phyloP scores from a whole-genome alignment of 164 flowering plant species.

The Dillenia turbinata region DNA sequence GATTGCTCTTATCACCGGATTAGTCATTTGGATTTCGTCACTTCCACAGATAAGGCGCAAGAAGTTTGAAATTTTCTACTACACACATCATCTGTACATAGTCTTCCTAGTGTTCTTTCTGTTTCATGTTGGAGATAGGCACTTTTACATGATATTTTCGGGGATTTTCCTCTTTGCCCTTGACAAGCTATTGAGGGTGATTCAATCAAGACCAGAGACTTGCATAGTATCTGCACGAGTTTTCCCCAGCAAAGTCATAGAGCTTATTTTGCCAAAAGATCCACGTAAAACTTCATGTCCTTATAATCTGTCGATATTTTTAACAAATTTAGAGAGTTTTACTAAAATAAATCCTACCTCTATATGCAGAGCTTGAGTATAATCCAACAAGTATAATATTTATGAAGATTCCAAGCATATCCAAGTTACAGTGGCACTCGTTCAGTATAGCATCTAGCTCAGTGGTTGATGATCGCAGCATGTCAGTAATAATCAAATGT shows the following conservation, averaged over 20 bases:
- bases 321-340: not conserved
- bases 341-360: not conserved
- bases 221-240: constrained; percentile 59
- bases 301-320: not conserved
- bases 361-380: constrained; percentile 54
- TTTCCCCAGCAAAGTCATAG: constrained; percentile 62
- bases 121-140: constrained; percentile 84
- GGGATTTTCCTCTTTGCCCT: constrained; percentile 75
- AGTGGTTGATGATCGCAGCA: constrained; percentile 34
- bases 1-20: constrained; percentile 48
- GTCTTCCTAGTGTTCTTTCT: constrained; percentile 65
- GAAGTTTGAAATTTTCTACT: constrained; percentile 68
- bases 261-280: constrained; percentile 65
- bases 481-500: constrained; percentile 60
- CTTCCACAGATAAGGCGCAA: constrained; percentile 74
- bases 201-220: constrained; percentile 60
- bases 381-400: constrained; percentile 66
- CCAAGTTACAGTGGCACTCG: constrained; percentile 75
- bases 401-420: constrained; percentile 67
- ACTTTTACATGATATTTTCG: constrained; percentile 68
- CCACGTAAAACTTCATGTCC: constrained; percentile 37
- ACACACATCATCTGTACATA: constrained; percentile 73
- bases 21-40: constrained; percentile 78
- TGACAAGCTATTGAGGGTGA: constrained; percentile 71
- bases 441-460: constrained; percentile 81